Evolutionary conservation across 2,329 filamentous ascomycete genomes (phyloP).

Genomic region (Penicillium sp.): DNA sequence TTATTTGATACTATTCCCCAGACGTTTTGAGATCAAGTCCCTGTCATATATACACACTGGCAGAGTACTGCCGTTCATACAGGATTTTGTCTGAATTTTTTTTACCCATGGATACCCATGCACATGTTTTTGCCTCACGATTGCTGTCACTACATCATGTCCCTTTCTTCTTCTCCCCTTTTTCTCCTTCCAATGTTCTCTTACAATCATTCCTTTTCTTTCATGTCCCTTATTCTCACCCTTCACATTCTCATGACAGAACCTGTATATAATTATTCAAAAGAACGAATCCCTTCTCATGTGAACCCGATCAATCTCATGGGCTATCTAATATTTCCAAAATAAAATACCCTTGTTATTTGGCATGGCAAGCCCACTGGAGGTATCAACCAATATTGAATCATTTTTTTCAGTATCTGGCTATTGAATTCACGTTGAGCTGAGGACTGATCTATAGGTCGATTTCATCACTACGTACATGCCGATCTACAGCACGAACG

Average conservation of each 20-base stretch:
- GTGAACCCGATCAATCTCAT: constrained; percentile 4
- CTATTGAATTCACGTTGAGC: not conserved
- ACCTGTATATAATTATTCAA: constrained; percentile 18
- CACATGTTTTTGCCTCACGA: not conserved
- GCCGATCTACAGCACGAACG: no score
- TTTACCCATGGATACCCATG: not conserved
- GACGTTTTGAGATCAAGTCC: not conserved
- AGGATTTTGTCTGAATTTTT: not conserved
- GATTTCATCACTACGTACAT: no score
- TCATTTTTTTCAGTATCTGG: not conserved
- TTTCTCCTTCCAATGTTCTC: not conserved
- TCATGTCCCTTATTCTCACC: not conserved
- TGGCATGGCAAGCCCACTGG: not conserved
- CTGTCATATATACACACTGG: not conserved
- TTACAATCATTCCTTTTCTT: not conserved
- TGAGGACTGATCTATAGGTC: not conserved
- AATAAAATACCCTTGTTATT: not conserved
- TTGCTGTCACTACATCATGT: not conserved
- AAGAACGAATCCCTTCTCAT: not conserved
- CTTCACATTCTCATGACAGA: constrained; percentile 4
- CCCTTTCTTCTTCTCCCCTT: not conserved
- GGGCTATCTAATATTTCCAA: constrained; percentile 11
- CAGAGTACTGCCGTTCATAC: not conserved
- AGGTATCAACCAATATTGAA: not conserved
- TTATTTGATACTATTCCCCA: not conserved